Evolutionary conservation across 139 green algal species (phyloP).

Genomic region (Chlorella vulgaris): DNA sequence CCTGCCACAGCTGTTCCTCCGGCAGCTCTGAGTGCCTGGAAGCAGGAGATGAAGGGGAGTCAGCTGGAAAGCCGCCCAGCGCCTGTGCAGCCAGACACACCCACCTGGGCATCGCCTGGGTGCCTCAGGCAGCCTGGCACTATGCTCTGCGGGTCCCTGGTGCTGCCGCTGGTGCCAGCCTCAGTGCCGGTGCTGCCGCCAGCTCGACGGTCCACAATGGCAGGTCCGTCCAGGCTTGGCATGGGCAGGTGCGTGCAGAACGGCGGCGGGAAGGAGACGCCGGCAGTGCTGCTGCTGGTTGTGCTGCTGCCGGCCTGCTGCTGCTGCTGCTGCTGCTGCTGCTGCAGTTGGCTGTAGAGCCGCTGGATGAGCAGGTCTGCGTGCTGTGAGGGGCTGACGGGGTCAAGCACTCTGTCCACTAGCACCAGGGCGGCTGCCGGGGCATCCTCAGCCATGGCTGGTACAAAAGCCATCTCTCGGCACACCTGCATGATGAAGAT

Average conservation of each 20-base stretch:
- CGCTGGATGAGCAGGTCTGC: constrained; percentile 50
- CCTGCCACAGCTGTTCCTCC: no score
- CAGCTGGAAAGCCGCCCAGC: background rate
- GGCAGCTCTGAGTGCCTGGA: no score
- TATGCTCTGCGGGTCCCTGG: background rate
- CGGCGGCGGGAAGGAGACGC: background rate
- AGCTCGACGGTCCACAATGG: background rate
- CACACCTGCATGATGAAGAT: no score
- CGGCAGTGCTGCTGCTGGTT: background rate
- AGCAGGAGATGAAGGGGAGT: background rate
- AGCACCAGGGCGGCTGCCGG: constrained; percentile 54
- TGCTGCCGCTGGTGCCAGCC: no score
- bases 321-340: background rate
- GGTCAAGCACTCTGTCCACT: constrained; percentile 62
- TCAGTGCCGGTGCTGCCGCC: background rate
- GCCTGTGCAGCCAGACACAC: background rate
- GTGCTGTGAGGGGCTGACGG: constrained; percentile 55
- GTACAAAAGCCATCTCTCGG: constrained; percentile 46
- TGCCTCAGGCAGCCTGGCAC: constrained; percentile 35
- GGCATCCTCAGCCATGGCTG: constrained; percentile 1
- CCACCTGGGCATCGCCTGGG: constrained; percentile 31
- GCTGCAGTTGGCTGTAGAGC: constrained; percentile 12
- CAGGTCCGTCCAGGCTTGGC: constrained; percentile 9
- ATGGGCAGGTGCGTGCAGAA: background rate
- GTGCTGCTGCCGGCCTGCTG: background rate